Conservation (phyloP, 2,329 filamentous ascomycete species). For the Fusarium buxicola region DNA sequence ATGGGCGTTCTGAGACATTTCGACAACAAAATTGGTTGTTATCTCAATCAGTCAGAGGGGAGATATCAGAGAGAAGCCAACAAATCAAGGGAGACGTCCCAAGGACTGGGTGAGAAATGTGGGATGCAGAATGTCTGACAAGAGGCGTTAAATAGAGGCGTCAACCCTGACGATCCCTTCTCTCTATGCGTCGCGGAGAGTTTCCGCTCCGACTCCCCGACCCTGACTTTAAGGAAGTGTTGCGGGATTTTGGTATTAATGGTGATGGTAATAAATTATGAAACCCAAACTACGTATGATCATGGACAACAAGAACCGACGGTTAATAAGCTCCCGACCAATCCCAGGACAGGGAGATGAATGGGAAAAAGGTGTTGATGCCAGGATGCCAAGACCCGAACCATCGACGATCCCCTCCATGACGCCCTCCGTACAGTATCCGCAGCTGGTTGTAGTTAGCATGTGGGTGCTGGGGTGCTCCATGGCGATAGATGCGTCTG, state of each 20-base stretch:
- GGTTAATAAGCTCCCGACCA: constrained; percentile 12
- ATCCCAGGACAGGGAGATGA: constrained; percentile 23
- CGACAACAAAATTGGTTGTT: neutral
- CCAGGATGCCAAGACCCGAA: constrained; percentile 33
- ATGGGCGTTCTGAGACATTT: constrained; percentile 22
- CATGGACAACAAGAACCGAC: constrained; percentile 4
- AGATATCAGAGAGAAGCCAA: neutral
- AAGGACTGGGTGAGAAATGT: neutral
- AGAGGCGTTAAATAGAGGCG: constrained; percentile 10
- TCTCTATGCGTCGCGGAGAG: neutral
- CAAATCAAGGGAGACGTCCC: neutral
- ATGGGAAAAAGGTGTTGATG: constrained; percentile 13
- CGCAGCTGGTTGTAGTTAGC: constrained; percentile 19
- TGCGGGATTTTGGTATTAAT: constrained; percentile 34
- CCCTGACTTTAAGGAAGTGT: constrained; percentile 1
- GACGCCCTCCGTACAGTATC: constrained; percentile 24
- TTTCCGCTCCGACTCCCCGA: constrained; percentile 14
- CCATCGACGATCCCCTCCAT: constrained; percentile 39
- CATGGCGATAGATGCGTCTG: constrained; percentile 30
- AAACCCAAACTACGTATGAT: constrained; percentile 4
- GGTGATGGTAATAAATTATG: constrained; percentile 1
- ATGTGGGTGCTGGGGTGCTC: constrained; percentile 26
- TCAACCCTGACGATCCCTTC: constrained; percentile 10
- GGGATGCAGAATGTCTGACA: constrained; percentile 8
- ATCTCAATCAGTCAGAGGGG: neutral